These are phyloP conservation scores for Protomyces inundatus DNA, from an alignment of 1,139 yeast genomes.

Conservation along the genomic window DNA sequence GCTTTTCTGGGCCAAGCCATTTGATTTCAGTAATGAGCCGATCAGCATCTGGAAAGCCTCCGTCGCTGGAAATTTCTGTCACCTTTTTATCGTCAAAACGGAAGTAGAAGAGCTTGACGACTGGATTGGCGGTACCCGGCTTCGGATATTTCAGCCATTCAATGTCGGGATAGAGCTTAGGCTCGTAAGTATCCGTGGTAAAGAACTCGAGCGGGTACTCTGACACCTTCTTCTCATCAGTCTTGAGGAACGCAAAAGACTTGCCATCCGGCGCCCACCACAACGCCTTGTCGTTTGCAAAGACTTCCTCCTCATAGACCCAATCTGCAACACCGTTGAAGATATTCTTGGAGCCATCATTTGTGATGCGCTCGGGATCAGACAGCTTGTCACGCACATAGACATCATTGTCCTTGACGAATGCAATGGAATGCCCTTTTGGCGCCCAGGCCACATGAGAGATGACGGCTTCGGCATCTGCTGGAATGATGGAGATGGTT, in stretches of 20 bases:
- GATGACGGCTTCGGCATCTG: constrained; percentile 2
- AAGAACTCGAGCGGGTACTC: constrained; percentile 60
- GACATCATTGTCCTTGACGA: constrained; percentile 60
- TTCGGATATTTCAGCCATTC: constrained; percentile 72
- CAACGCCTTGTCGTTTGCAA: constrained; percentile 56
- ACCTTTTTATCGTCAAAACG: constrained; percentile 29
- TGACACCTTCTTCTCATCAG: constrained; percentile 69
- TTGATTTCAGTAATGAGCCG: constrained; percentile 61
- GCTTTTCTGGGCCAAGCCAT: constrained; percentile 58
- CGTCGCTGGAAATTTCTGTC: constrained; percentile 19
- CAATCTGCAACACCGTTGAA: constrained; percentile 90
- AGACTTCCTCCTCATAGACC: constrained; percentile 94
- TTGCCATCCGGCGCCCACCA: constrained; percentile 87
- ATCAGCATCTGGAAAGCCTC: constrained; percentile 44
- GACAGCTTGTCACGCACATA: constrained; percentile 46
- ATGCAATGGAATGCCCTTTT: constrained; percentile 58
- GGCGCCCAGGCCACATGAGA: constrained; percentile 66
- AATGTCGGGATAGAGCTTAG: constrained; percentile 51
- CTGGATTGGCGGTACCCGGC: constrained; percentile 76
- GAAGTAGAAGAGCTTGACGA: constrained; percentile 45
- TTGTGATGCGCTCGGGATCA: constrained; percentile 48
- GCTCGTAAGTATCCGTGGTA: constrained; percentile 37
- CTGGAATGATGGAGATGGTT: constrained; percentile 33
- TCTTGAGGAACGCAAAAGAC: constrained; percentile 56
- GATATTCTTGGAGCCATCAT: constrained; percentile 59